Evolutionary conservation across 768 basidiomycete genomes (phyloP), one percentile per base, ranked within the genome.

Genomic region (Coprinellus micaceus): DNA sequence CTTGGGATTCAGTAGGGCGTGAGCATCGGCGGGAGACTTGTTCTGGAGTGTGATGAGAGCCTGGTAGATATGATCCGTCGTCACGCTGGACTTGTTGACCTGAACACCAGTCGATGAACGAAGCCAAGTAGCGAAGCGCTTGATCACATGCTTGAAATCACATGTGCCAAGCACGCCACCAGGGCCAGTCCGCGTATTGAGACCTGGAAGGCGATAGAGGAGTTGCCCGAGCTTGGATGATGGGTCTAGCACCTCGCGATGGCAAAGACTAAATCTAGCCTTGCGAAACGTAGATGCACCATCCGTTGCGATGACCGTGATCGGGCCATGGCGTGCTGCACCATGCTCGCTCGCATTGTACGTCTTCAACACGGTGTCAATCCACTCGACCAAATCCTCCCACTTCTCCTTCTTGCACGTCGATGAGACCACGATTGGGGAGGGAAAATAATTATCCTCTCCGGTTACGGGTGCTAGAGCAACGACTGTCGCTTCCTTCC

Each of bases 401-500:
- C 59, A 61, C 4, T 54, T 64, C 51, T 68, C 63, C 0, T 55
- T 48, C 29, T 71, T 69, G 58, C 64, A 64, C 1, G 68, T 64
- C 9, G 63, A 30, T 7, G 66, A 64, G n/a, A 66, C 37, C n/a
- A 64, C 51, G 24, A 67, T 46, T 15, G 67, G 64, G 13, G 61
- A 46, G 1, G 62, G 54, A 29, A 50, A 43, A 54, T 71, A 71
- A 47, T 70, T 36, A n/a, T 69, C 59, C 4, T 15, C 45, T 1
- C 29, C 60, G 0, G 61, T 59, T 25, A 64, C 53, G 11, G 67
- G 63, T 1, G 63, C 68, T 45, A 71, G 54, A 1, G 57, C 66
- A 28, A 68, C 37, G 1, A 71, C 69, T 2, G 67, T 70, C 1
- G 57, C 70, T 50, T 71, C 70, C 24, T 62, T 66, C 24, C 66